A percentile compares a stretch with the other conserved stretches of the same genome.
phyloP scores from a whole-genome alignment of 208 protist species.

The Histomonas meleagridis region DNA sequence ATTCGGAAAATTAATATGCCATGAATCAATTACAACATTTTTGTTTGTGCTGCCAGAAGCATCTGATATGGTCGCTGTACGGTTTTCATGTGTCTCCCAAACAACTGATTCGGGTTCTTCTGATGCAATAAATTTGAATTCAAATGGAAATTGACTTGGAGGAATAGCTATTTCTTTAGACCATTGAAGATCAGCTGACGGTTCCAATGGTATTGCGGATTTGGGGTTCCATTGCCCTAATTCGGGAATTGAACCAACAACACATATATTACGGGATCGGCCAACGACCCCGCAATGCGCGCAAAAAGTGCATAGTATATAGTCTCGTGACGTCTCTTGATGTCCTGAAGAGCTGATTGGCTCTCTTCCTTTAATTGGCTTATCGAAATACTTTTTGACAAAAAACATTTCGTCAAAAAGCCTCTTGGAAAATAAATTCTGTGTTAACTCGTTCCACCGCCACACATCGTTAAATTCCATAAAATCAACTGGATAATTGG shows the following conservation, averaged over 20 bases:
- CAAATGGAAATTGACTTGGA: background rate
- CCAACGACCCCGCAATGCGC: background rate
- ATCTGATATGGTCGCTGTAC: background rate
- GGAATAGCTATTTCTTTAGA: background rate
- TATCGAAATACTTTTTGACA: background rate
- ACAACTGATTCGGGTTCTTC: background rate
- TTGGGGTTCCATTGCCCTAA: background rate
- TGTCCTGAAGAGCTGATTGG: too few species aligned
- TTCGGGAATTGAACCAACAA: constrained; percentile 10
- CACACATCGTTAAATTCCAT: background rate
- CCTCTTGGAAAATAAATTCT: background rate
- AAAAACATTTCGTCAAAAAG: background rate
- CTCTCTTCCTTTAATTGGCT: background rate
- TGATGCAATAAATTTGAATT: constrained; percentile 10
- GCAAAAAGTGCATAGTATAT: background rate
- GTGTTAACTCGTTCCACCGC: background rate
- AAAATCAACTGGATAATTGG: background rate
- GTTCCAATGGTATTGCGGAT: background rate
- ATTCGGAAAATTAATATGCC: background rate
- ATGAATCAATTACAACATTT: background rate
- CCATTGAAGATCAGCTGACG: background rate
- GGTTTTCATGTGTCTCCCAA: background rate
- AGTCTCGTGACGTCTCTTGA: too few species aligned
- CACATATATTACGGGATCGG: background rate
- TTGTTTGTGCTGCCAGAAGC: background rate